Evolutionary conservation across 805 yeast species (phyloP), one percentile per base, ranked within the genome.

Genomic region (Trichomonascus vanleenenianus): DNA sequence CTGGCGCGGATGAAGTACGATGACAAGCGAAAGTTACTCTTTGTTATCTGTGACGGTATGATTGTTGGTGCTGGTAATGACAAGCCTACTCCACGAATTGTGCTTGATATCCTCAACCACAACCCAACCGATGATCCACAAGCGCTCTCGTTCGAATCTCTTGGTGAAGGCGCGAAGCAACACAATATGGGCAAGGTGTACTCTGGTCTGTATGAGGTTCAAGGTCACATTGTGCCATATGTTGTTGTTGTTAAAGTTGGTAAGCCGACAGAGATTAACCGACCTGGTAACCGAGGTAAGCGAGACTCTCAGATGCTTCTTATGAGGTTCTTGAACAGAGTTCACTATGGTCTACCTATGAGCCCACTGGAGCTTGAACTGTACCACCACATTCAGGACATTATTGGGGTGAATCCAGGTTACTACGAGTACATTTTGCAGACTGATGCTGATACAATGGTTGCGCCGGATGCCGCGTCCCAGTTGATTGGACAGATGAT

Each of bases 371-470:
- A 78, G 54, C 70, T 71, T 43, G 79, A 75, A 53, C 62, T 78
- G 48, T 71, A 78, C 55, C 73, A 70, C 50, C 72, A 67, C 50
- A 73, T 78, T 36, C 77, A 79, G 68, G 66, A 75, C 49, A 68
- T 75, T 30, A 77, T 80, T 25, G 83, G 83, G 4, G 68, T 78
- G 35, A 72, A 74, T 69, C 73, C 82, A 2, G 76, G 75, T 40
- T 69, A 70, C 51, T 78, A 78, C 55, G 81, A 76, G 55, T 68
- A 65, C 45, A 58, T 74, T 30, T 58, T 78, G 56, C 79, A 76
- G 69, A 81, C 77, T 19, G 83, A 78, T 59, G 83, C 83, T n/a
- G 83, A 78, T 60, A 76, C 83, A 1, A 72, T 67, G 57, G 79
- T 77, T 3, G 71, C 64, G 43, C 77, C 75, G 1, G 80, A 76